Evolutionary conservation across 164 flowering plant species (phyloP).

Genomic region (Liriodendron chinense): DNA sequence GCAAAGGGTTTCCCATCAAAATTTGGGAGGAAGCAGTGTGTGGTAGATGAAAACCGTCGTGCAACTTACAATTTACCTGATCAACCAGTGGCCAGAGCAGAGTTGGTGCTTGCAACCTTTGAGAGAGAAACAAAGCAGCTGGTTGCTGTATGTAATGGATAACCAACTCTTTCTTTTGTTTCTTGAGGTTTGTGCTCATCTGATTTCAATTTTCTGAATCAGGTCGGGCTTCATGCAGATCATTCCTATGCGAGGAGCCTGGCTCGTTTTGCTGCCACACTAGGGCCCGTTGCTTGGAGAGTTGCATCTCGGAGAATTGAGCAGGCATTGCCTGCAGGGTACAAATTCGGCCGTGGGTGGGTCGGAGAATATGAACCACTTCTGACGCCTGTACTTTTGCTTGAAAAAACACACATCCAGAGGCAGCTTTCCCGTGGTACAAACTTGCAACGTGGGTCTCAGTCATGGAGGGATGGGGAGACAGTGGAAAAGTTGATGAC

Average conservation of each 20-base stretch:
- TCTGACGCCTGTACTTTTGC: slow-evolving; percentile 52
- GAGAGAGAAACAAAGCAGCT: slow-evolving; percentile 82
- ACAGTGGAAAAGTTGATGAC: slow-evolving; percentile 2
- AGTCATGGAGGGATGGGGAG: slow-evolving; percentile 27
- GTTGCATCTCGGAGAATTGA: slow-evolving; percentile 77
- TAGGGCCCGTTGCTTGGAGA: slow-evolving; percentile 90
- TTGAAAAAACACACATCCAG: slow-evolving; percentile 29
- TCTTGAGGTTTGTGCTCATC: slow-evolving; percentile 10
- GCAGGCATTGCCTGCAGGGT: slow-evolving; percentile 65
- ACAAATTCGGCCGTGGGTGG: slow-evolving; percentile 92
- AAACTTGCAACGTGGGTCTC: slow-evolving; percentile 17
- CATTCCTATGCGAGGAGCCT: slow-evolving; percentile 88
- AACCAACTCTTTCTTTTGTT: slow-evolving; percentile 1
- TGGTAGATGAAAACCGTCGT: slow-evolving; percentile 79
- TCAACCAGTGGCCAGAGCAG: slow-evolving; percentile 42
- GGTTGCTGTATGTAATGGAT: slow-evolving; percentile 57
- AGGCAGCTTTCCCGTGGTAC: slow-evolving; percentile 29
- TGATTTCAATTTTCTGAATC: slow-evolving; percentile 24
- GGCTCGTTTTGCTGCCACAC: slow-evolving; percentile 89
- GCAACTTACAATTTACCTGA: slow-evolving; percentile 52
- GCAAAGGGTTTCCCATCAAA: slow-evolving; percentile 56
- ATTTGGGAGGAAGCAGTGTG: slow-evolving; percentile 52
- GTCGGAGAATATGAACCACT: slow-evolving; percentile 94
- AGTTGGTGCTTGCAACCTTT: slow-evolving; percentile 59
- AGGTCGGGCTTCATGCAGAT: slow-evolving; percentile 92